Evolutionary conservation across 2,329 filamentous ascomycete genomes (phyloP).

Genomic region (Cordyceps fumosorosea): DNA sequence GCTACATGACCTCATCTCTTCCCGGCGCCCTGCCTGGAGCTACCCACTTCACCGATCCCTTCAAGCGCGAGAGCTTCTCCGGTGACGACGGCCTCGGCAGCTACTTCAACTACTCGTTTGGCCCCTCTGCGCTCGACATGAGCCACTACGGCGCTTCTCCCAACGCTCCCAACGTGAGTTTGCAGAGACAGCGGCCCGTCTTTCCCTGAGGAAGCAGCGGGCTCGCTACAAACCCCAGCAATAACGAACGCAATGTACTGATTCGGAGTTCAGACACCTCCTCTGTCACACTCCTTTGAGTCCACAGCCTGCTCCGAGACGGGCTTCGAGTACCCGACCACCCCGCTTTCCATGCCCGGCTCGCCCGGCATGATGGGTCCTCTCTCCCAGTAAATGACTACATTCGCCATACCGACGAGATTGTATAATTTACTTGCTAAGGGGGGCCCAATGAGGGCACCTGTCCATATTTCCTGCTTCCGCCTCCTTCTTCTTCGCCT

Average conservation of each 20-base stretch:
- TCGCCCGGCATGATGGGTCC: constrained; percentile 50
- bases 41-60: constrained; percentile 55
- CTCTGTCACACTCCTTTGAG: constrained; percentile 66
- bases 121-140: constrained; percentile 59
- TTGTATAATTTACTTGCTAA: neutral
- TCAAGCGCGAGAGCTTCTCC: constrained; percentile 58
- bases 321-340: constrained; percentile 60
- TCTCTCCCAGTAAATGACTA: constrained; percentile 20
- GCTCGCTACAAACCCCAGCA: constrained; percentile 32
- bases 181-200: constrained; percentile 3
- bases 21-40: constrained; percentile 58
- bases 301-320: constrained; percentile 57
- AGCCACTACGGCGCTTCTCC: constrained; percentile 56
- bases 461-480: constrained; percentile 6
- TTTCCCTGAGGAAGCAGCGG: constrained; percentile 20
- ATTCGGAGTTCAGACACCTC: constrained; percentile 61
- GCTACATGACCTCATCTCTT: constrained; percentile 46
- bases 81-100: constrained; percentile 53
- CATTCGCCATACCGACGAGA: constrained; percentile 11
- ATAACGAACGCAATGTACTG: constrained; percentile 38
- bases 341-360: constrained; percentile 66
- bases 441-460: neutral
- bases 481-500: neutral
- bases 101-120: constrained; percentile 65
- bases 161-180: constrained; percentile 70